Evolutionary conservation across 2,329 filamentous ascomycete genomes (phyloP), one percentile per base, ranked within the genome.

Genomic region (Claviceps paspali): DNA sequence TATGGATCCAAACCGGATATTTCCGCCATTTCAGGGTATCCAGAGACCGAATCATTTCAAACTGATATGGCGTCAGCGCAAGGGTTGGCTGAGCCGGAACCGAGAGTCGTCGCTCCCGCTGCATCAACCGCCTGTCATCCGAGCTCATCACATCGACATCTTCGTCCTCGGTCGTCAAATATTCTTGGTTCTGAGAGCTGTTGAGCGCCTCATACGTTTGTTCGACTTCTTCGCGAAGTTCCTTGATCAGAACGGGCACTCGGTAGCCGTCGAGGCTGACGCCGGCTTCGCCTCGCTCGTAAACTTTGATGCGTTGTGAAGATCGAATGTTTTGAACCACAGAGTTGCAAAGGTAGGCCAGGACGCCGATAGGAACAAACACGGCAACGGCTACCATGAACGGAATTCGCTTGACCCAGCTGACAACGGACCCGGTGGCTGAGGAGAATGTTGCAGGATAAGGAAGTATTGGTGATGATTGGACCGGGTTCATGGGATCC

Each of bases 1-100:
- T 81, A 45, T 81, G 79, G 28, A 91, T 87, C 59, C 80, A 78
- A 3, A 87, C 73, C 1, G 69, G 73, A 45, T 73, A 78, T 53
- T 79, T 81, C 33, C 67, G 64, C 70, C 73, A 79, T 4, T 68
- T 65, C 2, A 79, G 52, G n/a, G 56, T 53, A 48, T 96, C 76
- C 34, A 96, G 63, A 8, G 76, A 73, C 22, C 80, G 68, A 43
- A 94, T 82, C 73, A 94, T 94, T 34, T 72, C 68, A 53, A 94
- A 93, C 58, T 96, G 88, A 33, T 76, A 73, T 4, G 77, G 67
- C 0, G 82, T 78, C 37, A 96, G 62, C 1, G 86, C 86, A 38
- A 96, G 65, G 0, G 77, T 85, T 1, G 82, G 82, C 44, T 73
- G 70, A 4, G 68, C 60, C 1, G 63, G 54, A 2, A 54, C 50